phyloP scores from a whole-genome alignment of 208 protist species.

The Leishmania turanica region DNA sequence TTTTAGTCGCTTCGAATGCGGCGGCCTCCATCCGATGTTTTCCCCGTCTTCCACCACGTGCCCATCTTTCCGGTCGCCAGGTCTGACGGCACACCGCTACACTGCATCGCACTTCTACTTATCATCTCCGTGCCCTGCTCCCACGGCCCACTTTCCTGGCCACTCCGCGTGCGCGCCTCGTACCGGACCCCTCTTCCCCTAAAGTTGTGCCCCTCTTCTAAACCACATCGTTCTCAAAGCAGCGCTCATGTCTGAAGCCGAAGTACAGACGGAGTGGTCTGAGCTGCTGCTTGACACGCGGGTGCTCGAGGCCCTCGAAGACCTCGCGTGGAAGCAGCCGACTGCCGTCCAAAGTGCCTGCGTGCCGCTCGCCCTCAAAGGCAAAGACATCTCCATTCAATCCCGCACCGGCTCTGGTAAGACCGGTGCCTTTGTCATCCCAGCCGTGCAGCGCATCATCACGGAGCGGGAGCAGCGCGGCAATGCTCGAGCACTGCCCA shows the following conservation, averaged over 20 bases:
- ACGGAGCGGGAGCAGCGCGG: constrained; percentile 65
- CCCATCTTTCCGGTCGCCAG: too few relatives aligned
- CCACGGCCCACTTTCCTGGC: background rate
- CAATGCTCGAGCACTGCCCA: constrained; percentile 24
- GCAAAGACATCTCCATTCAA: constrained; percentile 88
- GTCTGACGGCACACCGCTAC: background rate
- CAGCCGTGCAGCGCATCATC: constrained; percentile 84
- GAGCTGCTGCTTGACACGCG: constrained; percentile 81
- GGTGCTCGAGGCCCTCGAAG: constrained; percentile 79
- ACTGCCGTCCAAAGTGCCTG: constrained; percentile 95
- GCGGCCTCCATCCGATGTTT: background rate
- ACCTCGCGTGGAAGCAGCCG: constrained; percentile 86
- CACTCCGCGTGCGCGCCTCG: background rate
- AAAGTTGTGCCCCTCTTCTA: constrained; percentile 9
- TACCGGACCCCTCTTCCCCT: background rate
- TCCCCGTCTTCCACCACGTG: background rate
- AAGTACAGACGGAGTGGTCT: constrained; percentile 59
- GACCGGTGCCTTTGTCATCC: constrained; percentile 91
- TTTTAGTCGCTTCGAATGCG: background rate
- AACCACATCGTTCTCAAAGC: constrained; percentile 1
- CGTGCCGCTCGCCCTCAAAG: constrained; percentile 94
- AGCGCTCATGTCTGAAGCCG: constrained; percentile 22
- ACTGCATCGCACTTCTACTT: background rate
- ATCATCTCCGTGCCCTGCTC: background rate
- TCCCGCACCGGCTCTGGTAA: constrained; percentile 90